These are phyloP conservation scores for Podila minutissima DNA, from an alignment of 192 early-diverging fungal genomes.

Conservation along the genomic window DNA sequence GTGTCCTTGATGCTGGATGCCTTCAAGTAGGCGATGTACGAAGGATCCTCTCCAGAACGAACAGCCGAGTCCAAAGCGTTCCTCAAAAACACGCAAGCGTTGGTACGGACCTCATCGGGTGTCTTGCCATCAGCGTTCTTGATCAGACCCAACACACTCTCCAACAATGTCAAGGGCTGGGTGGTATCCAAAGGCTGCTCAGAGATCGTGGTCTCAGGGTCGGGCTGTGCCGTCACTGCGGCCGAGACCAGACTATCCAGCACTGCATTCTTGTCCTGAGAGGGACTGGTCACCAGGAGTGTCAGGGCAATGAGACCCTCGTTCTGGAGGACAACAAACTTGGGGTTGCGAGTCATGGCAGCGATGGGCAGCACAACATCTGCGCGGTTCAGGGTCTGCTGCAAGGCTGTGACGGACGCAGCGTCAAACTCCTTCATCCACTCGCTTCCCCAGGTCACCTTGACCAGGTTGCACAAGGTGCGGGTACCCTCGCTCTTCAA, in stretches of 20 bases:
- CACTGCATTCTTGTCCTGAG: constrained; percentile 36
- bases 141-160: constrained; percentile 51
- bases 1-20: constrained; percentile 34
- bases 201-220: constrained; percentile 1
- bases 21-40: constrained; percentile 34
- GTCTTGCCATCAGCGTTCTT: constrained; percentile 47
- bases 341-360: constrained; percentile 60
- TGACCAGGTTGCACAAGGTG: constrained; percentile 61
- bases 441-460: constrained; percentile 57
- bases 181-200: constrained; percentile 16
- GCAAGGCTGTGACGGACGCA: constrained; percentile 37
- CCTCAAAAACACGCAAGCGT: constrained; percentile 58
- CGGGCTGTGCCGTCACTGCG: constrained; percentile 8
- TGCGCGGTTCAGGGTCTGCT: constrained; percentile 44
- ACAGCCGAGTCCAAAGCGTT: constrained; percentile 42
- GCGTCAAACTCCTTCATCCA: constrained; percentile 39
- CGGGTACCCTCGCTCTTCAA: constrained; percentile 65
- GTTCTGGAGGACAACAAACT: constrained; percentile 64
- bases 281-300: constrained; percentile 52
- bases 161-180: constrained; percentile 42
- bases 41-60: constrained; percentile 18
- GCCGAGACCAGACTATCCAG: constrained; percentile 21
- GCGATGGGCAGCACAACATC: constrained; percentile 52
- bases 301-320: constrained; percentile 67
- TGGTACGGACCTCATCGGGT: constrained; percentile 61